Conservation (phyloP, 2,329 filamentous ascomycete genomes). For the Lithohypha guttulata region DNA sequence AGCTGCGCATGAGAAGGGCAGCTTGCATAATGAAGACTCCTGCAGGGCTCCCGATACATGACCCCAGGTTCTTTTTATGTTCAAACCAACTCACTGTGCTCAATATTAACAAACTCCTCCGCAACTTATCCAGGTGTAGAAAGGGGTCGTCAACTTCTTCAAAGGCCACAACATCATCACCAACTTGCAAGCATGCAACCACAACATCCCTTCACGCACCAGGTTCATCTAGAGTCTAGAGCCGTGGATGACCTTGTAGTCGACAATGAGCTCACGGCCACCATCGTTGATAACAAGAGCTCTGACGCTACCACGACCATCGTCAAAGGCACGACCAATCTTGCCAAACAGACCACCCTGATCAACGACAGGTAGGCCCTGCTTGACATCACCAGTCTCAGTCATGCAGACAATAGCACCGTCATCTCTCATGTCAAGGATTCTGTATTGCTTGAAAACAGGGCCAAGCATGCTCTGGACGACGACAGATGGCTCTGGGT, state of each 20-base stretch:
- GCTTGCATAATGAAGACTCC: not conserved
- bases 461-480: slow-evolving; percentile 99
- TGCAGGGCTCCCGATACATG: not conserved
- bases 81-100: not conserved
- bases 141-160: slow-evolving; percentile 3
- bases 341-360: slow-evolving; percentile 81
- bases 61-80: not conserved
- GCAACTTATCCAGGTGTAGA: not conserved
- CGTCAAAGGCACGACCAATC: slow-evolving; percentile 73
- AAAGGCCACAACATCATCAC: slow-evolving; percentile 5
- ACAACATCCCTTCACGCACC: not conserved
- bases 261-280: slow-evolving; percentile 87
- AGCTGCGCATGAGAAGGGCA: not conserved
- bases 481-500: slow-evolving; percentile 89
- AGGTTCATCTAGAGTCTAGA: slow-evolving; percentile 45
- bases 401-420: slow-evolving; percentile 86
- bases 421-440: slow-evolving; percentile 89
- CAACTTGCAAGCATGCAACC: slow-evolving; percentile 6
- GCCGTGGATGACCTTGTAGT: slow-evolving; percentile 96
- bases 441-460: slow-evolving; percentile 99
- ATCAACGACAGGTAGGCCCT: slow-evolving; percentile 85
- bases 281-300: slow-evolving; percentile 92
- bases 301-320: slow-evolving; percentile 85
- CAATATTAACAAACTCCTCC: not conserved
- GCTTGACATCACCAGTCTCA: slow-evolving; percentile 97